Evolutionary conservation across 495 filamentous ascomycete species (phyloP).

Genomic region (Penicillium argentinense): DNA sequence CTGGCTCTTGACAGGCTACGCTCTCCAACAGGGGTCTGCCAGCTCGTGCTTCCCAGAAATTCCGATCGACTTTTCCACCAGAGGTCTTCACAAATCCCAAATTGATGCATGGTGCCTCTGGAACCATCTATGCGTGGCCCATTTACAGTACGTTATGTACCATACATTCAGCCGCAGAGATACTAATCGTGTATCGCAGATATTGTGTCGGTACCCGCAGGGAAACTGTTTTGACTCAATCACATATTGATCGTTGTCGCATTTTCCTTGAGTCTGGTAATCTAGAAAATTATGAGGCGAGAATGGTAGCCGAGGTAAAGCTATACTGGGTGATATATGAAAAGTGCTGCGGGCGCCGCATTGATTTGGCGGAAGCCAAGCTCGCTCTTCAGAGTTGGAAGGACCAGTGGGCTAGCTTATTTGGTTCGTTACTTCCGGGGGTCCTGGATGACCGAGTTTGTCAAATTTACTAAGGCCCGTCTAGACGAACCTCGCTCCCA

Average conservation of each 20-base stretch:
- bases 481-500: constrained; percentile 40
- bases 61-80: background rate
- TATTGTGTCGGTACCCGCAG: constrained; percentile 3
- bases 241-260: background rate
- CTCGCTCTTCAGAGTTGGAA: background rate
- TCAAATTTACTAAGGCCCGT: background rate
- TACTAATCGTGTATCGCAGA: background rate
- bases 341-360: background rate
- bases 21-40: constrained; percentile 1
- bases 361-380: background rate
- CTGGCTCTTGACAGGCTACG: constrained; percentile 4
- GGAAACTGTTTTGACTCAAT: background rate
- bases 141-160: background rate
- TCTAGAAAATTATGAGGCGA: constrained; percentile 1
- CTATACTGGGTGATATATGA: constrained; percentile 5
- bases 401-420: constrained; percentile 1
- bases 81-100: background rate
- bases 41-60: constrained; percentile 2
- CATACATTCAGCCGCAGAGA: background rate
- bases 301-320: constrained; percentile 6
- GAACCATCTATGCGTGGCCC: constrained; percentile 4
- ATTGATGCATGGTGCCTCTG: constrained; percentile 1
- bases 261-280: background rate
- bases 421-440: background rate
- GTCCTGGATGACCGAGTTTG: background rate